These are phyloP conservation scores for Zangia roseola DNA, from an alignment of 768 basidiomycete genomes.

Conservation along the genomic window DNA sequence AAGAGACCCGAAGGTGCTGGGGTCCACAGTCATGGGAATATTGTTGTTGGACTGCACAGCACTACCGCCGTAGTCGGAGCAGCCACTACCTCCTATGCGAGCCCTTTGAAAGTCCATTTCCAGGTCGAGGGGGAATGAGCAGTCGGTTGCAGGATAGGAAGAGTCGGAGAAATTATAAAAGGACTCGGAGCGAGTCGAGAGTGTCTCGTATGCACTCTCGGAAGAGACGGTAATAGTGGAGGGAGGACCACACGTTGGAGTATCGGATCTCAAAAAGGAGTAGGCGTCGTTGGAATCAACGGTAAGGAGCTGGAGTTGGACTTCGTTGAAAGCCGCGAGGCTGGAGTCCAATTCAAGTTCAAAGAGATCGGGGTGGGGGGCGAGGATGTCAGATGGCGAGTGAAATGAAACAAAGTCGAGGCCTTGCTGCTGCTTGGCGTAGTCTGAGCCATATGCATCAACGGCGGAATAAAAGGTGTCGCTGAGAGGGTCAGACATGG, in stretches of 20 bases:
- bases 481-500: conserved; percentile 32
- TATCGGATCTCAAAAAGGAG: conserved; percentile 60
- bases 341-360: conserved; percentile 76
- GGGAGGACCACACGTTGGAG: conserved; percentile 66
- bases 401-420: conserved; percentile 71
- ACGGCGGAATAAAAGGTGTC: conserved; percentile 34
- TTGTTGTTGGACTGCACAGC: conserved; percentile 38
- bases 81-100: conserved; percentile 46
- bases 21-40: conserved; percentile 45
- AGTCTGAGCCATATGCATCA: conserved; percentile 37
- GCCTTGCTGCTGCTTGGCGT: conserved; percentile 41
- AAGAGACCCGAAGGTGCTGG: conserved; percentile 55
- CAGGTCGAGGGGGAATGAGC: conserved; percentile 62
- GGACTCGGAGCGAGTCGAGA: conserved; percentile 67
- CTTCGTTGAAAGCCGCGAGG: conserved; percentile 65
- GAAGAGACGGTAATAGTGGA: conserved; percentile 79
- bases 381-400: conserved; percentile 66
- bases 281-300: conserved; percentile 67
- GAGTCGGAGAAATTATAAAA: conserved; percentile 65
- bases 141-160: conserved; percentile 47
- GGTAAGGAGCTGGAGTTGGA: conserved; percentile 59
- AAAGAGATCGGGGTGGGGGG: conserved; percentile 79
- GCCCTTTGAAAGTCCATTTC: conserved; percentile 73
- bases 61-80: conserved; percentile 53
- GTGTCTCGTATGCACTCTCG: conserved; percentile 71